Base-by-base conservation (phyloP, 768 basidiomycete genomes). In the Holtermanniella nyarrowii region DNA sequence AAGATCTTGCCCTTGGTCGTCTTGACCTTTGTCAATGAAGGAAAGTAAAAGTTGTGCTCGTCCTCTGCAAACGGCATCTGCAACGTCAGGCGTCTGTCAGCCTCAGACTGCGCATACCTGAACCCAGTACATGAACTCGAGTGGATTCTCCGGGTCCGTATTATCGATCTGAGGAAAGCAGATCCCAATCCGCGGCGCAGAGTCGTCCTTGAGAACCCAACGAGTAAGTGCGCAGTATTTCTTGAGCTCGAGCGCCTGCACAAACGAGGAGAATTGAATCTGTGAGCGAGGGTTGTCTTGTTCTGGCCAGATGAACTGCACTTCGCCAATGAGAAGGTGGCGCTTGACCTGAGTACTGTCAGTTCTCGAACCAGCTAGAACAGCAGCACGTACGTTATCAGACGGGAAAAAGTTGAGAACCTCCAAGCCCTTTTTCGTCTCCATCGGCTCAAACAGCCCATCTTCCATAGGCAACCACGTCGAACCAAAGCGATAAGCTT, bases 51-150 rank as follows among this genome's bases (percentile, higher is more conserved):
- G 57, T 82, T 85, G 52, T 89, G 81, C 48, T 89, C 77, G 61
- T 99, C 93, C 66, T 99, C 93, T 1, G 88, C 88, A 64, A 95
- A 96, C 0, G 93, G 93, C 79, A 96, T 80, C 88, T 91, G 57
- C 10, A 40, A 37, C 27, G 41, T 21, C 14, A 21, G 5, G 23
- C 16, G 23, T 4, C 22, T 20, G 12, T 7, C 25, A 16, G 26
- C 18, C 1, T 37, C 21, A n/a, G 22, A 5, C 10, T n/a, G 31
- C 31, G 65, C 75, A 42, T 62, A 88, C 90, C 74, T 83, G 83
- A 20, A 80, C 80, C 86, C 85, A 95, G 44, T 88, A 76, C 52
- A 93, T 74, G 63, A 82, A 86, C 60, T 95, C 88, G 10, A 85
- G 76, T 25, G 60, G 50, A 39, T 59, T 65, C 1, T 58, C 61